Evolutionary conservation across 2,329 filamentous ascomycete species (phyloP).

Genomic region (Diplocarpon rosae): DNA sequence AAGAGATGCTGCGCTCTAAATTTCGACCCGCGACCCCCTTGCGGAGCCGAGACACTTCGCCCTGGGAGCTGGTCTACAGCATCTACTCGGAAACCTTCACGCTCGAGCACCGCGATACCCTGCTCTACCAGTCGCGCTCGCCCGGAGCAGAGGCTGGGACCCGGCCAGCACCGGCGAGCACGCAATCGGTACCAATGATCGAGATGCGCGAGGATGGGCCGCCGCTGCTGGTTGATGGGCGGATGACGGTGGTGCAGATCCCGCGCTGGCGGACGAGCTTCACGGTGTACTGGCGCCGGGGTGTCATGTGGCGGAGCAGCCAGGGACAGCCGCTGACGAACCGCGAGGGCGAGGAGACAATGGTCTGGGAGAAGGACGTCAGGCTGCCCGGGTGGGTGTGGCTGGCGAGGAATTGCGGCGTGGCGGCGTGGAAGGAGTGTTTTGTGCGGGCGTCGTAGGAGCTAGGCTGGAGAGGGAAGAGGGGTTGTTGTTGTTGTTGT

Average conservation of each 20-base stretch:
- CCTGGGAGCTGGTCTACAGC: conserved; percentile 14
- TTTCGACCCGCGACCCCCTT: background rate
- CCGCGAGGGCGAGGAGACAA: conserved; percentile 4
- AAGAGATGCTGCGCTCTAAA: background rate
- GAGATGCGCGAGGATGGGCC: conserved; percentile 9
- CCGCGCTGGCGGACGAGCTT: conserved; percentile 7
- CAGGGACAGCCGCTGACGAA: background rate
- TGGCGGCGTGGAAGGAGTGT: conserved; percentile 7
- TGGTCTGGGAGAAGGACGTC: conserved; percentile 5
- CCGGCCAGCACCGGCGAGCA: too few relatives aligned
- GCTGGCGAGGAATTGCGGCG: conserved; percentile 4
- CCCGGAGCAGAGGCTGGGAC: too few relatives aligned
- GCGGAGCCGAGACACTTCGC: background rate
- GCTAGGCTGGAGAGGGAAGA: too few relatives aligned
- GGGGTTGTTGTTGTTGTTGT: too few relatives aligned
- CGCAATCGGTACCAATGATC: background rate
- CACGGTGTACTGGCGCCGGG: conserved; percentile 5
- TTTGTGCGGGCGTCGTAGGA: background rate
- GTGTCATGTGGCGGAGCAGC: too few relatives aligned
- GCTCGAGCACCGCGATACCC: conserved; percentile 2
- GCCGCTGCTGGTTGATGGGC: conserved; percentile 12
- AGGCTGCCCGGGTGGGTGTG: conserved; percentile 7
- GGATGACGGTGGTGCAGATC: conserved; percentile 10
- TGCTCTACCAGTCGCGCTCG: conserved; percentile 2
- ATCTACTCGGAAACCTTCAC: conserved; percentile 9